These are phyloP conservation scores for Lindgomyces ingoldianus DNA, from an alignment of 495 filamentous ascomycete genomes.

Conservation along the genomic window DNA sequence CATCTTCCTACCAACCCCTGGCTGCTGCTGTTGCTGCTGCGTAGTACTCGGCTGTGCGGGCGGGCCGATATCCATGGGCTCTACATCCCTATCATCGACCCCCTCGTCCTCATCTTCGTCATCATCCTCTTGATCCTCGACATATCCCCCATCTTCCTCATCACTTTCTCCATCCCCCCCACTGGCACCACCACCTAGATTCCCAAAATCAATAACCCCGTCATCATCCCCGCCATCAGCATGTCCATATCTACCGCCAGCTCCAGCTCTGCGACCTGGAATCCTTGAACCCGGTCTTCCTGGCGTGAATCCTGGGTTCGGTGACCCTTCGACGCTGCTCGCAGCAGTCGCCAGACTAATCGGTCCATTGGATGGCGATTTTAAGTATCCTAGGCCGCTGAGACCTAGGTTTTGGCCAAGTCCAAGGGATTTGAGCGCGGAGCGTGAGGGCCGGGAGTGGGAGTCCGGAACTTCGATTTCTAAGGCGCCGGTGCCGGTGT, in stretches of 20 bases:
- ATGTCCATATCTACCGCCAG: neutral
- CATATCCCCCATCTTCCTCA: constrained; percentile 17
- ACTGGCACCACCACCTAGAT: constrained; percentile 2
- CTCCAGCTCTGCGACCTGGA: too few relatives aligned
- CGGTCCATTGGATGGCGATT: constrained; percentile 27
- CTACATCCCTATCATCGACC: constrained; percentile 27
- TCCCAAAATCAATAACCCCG: constrained; percentile 36
- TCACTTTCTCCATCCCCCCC: neutral
- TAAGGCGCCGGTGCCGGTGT: constrained; percentile 16
- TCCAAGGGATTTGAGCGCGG: constrained; percentile 32
- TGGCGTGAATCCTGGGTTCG: constrained; percentile 8
- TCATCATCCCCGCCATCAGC: constrained; percentile 5
- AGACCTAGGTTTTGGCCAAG: constrained; percentile 24
- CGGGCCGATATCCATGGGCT: constrained; percentile 35
- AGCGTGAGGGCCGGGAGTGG: neutral
- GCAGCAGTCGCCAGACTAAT: constrained; percentile 34
- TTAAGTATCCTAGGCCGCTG: constrained; percentile 12
- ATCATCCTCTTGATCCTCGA: constrained; percentile 26
- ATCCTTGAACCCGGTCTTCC: neutral
- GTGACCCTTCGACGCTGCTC: constrained; percentile 31
- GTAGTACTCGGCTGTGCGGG: constrained; percentile 10
- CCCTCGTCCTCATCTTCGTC: constrained; percentile 21
- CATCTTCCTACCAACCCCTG: constrained; percentile 11
- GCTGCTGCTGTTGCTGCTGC: too few relatives aligned
- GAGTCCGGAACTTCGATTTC: constrained; percentile 34